A percentile compares a stretch with the other conserved stretches of the same genome.
Conservation (phyloP, 2,329 filamentous ascomycete species). For the Fusarium stilboides region DNA sequence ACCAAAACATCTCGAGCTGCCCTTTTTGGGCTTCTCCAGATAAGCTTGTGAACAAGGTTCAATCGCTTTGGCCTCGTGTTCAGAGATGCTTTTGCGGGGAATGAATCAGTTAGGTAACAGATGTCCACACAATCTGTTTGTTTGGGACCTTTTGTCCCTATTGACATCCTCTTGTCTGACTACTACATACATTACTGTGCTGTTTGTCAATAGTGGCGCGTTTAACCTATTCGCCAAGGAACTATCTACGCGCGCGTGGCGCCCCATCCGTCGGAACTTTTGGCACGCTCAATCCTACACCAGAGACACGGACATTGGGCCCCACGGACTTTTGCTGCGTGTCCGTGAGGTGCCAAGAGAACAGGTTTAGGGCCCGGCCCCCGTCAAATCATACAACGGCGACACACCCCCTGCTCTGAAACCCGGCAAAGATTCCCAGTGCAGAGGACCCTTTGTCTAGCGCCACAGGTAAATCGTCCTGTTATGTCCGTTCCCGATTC, state of each 20-base stretch:
- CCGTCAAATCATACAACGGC: neutral
- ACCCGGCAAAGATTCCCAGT: slow-evolving; percentile 24
- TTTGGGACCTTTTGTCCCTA: slow-evolving; percentile 1
- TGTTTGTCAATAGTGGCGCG: slow-evolving; percentile 1
- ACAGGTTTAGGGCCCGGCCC: neutral
- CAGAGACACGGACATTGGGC: neutral
- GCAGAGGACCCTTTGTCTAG: slow-evolving; percentile 43
- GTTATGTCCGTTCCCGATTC: neutral
- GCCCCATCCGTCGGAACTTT: slow-evolving; percentile 32
- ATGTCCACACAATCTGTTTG: neutral
- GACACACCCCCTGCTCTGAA: slow-evolving; percentile 17
- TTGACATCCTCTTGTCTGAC: neutral
- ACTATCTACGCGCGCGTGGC: slow-evolving; percentile 21
- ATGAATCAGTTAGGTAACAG: slow-evolving; percentile 24
- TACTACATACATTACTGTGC: neutral
- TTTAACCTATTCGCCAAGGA: slow-evolving; percentile 13
- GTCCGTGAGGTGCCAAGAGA: slow-evolving; percentile 25
- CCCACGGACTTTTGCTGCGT: slow-evolving; percentile 41
- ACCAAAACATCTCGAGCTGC: slow-evolving; percentile 26
- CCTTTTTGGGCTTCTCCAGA: slow-evolving; percentile 19
- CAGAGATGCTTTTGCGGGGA: slow-evolving; percentile 20
- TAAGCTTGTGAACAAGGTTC: slow-evolving; percentile 35
- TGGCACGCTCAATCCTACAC: slow-evolving; percentile 11
- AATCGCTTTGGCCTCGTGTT: slow-evolving; percentile 1
- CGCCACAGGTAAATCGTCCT: slow-evolving; percentile 6